Evolutionary conservation across 495 filamentous ascomycete species (phyloP).

Genomic region (Neurospora intermedia): DNA sequence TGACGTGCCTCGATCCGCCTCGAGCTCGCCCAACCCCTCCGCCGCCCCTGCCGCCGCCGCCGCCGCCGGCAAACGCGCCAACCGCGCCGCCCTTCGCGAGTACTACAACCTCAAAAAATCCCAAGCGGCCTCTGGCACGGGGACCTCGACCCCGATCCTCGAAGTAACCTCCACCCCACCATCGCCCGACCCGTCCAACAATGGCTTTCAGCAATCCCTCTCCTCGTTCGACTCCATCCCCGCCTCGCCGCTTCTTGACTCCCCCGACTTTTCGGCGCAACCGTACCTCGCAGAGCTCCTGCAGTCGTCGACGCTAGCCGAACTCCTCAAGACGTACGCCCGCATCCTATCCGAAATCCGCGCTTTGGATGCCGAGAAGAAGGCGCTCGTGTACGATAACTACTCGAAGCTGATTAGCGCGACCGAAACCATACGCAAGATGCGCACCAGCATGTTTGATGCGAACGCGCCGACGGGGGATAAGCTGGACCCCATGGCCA

Average conservation of each 20-base stretch:
- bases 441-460: constrained; percentile 55
- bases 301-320: constrained; percentile 51
- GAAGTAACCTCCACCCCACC: constrained; percentile 25
- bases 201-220: constrained; percentile 14
- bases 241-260: constrained; percentile 42
- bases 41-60: constrained; percentile 25
- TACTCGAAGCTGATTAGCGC: constrained; percentile 91
- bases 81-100: constrained; percentile 75
- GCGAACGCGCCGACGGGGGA: constrained; percentile 19
- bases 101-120: constrained; percentile 77
- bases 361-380: constrained; percentile 86
- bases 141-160: constrained; percentile 23
- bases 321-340: constrained; percentile 53
- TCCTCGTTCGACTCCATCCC: constrained; percentile 24
- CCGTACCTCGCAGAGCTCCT: constrained; percentile 56
- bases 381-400: constrained; percentile 96
- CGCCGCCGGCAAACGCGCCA: constrained; percentile 29
- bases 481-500: constrained; percentile 56
- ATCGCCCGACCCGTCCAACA: constrained; percentile 15
- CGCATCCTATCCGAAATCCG: constrained; percentile 66
- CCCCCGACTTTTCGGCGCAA: constrained; percentile 41
- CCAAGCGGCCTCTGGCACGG: constrained; percentile 1
- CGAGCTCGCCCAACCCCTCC: constrained; percentile 41
- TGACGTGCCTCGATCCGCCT: constrained; percentile 47
- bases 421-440: constrained; percentile 82